Evolutionary conservation across 2,329 filamentous ascomycete species (phyloP).

Genomic region (Penicillium digitatum): DNA sequence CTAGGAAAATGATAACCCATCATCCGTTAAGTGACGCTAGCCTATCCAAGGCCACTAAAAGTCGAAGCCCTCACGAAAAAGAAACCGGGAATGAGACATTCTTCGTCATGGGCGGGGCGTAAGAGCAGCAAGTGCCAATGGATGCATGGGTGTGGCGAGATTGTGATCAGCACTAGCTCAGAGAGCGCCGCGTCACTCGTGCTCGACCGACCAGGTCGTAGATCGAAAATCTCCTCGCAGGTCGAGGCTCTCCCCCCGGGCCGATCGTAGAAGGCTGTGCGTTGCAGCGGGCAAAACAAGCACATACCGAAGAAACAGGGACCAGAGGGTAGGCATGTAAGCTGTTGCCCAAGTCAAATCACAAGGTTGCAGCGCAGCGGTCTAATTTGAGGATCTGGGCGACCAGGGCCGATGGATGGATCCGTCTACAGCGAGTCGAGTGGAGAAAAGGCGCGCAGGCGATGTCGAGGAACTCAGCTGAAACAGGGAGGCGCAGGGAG

Average conservation of each 20-base stretch:
- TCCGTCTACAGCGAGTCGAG: conserved; percentile 1
- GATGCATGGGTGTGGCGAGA: neutral
- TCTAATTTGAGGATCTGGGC: neutral
- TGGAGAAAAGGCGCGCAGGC: conserved; percentile 1
- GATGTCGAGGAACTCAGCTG: conserved; percentile 4
- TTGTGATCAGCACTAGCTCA: neutral
- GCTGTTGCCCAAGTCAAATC: neutral
- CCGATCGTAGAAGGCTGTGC: neutral
- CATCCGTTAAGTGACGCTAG: neutral
- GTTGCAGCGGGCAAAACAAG: neutral
- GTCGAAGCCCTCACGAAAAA: neutral
- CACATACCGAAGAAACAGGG: neutral
- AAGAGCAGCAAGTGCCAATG: neutral
- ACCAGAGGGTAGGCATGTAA: neutral
- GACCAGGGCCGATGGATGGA: neutral
- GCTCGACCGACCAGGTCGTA: neutral
- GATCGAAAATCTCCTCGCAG: conserved; percentile 1
- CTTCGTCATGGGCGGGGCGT: conserved; percentile 2
- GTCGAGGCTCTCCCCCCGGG: neutral
- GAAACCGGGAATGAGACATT: neutral
- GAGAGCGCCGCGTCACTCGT: neutral
- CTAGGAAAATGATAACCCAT: neutral
- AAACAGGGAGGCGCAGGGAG: conserved; percentile 3
- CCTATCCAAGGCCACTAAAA: neutral
- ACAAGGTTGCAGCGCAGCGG: neutral